Evolutionary conservation across 441 rosid genomes (phyloP), one percentile per base, ranked within the genome.

Genomic region (Omphalea diandra): DNA sequence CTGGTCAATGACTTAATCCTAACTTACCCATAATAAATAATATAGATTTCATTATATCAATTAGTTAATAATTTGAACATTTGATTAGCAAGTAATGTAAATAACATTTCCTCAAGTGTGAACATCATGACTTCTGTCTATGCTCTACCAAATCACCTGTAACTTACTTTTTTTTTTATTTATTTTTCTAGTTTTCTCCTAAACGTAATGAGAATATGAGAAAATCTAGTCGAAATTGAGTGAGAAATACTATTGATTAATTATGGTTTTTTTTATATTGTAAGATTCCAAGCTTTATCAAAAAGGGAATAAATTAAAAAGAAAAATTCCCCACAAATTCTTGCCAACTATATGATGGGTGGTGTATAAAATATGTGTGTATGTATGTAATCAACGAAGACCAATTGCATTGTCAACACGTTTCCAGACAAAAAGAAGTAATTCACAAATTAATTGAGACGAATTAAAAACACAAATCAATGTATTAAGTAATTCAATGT

Each of bases 51-150:
- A 8, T 40, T 3, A 17, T 38, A 20, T 22, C 44, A 17, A n/a
- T 22, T 67, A 27, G 8, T 55, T 27, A 44, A 44, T 38, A 61
- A 41, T 26, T 31, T 32, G 27, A 47, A 43, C 24, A 57, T 64
- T 26, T 33, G 54, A 54, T 8, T 33, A 52, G 15, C 2, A 22
- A 41, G 59, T n/a, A 59, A 50, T 20, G 1, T 32, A 50, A 20
- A 49, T 49, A 7, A 47, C 3, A 5, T 24, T 22, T 46, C 70
- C 41, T 35, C 33, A 18, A 41, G 68, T 74, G 81, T 82, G 81
- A 82, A 82, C 71, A 46, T 35, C 65, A 47, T 33, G 81, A 79
- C 81, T 75, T 72, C 59, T 57, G 17, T 33, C 24, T 20, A 46
- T 27, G 20, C 26, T 27, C 14, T 41, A 27, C 24, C 61, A 47